phyloP scores from a whole-genome alignment of 305 asterid species.

The Fraxinus dipetala region DNA sequence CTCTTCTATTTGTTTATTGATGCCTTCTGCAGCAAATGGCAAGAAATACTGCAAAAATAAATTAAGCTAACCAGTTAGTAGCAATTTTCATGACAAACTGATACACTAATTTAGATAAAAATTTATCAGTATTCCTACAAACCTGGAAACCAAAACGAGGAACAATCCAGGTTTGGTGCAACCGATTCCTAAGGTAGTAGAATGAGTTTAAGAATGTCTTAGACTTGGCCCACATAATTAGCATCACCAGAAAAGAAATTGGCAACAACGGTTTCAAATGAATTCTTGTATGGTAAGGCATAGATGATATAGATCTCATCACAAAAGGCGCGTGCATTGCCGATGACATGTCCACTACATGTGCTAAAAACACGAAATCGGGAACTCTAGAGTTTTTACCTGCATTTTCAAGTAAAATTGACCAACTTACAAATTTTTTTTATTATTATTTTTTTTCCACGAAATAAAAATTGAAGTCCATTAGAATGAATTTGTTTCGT shows the following conservation, averaged over 20 bases:
- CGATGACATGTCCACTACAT: conserved; percentile 74
- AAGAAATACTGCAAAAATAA: conserved; percentile 61
- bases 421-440: background rate
- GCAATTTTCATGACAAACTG: background rate
- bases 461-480: background rate
- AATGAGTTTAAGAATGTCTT: conserved; percentile 64
- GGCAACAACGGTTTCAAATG: conserved; percentile 55
- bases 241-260: conserved; percentile 45
- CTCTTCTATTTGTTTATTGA: conserved; percentile 69
- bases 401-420: conserved; percentile 24
- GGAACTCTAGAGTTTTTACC: conserved; percentile 62
- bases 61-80: background rate
- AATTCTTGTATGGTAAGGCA: conserved; percentile 49
- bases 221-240: conserved; percentile 79
- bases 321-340: conserved; percentile 67
- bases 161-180: conserved; percentile 84
- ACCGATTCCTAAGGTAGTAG: conserved; percentile 58
- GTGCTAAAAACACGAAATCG: conserved; percentile 89
- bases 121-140: background rate
- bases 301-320: conserved; percentile 46
- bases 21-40: conserved; percentile 77
- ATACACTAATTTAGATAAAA: background rate
- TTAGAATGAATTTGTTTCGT: background rate
- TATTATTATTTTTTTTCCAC: background rate
- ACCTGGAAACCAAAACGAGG: conserved; percentile 96